Percentiles rank a stretch among this genome's conserved stretches.
phyloP scores from a whole-genome alignment of 768 basidiomycete species.

The Russula dissimulans region DNA sequence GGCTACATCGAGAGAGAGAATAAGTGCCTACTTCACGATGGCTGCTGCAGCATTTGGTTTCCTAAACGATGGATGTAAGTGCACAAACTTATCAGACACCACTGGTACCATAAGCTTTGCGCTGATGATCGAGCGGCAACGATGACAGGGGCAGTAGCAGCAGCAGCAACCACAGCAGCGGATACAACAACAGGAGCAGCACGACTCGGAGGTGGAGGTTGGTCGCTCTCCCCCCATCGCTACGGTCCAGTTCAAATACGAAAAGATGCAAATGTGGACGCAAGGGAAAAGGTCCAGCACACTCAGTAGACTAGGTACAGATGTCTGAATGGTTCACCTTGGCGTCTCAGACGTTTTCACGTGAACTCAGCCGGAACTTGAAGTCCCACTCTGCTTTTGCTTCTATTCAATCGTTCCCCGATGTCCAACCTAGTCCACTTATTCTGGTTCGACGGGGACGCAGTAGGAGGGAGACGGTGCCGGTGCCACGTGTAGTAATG shows the following conservation, averaged over 20 bases:
- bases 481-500: too few relatives aligned
- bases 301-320: conserved; percentile 34
- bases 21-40: conserved; percentile 58
- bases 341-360: conserved; percentile 76
- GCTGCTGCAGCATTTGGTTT: conserved; percentile 55
- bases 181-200: neutral
- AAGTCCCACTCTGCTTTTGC: conserved; percentile 18
- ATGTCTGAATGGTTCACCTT: conserved; percentile 63
- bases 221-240: conserved; percentile 1
- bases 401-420: conserved; percentile 17
- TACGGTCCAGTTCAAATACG: conserved; percentile 45
- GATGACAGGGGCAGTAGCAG: neutral
- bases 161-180: neutral
- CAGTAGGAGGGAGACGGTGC: too few relatives aligned
- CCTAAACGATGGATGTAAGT: conserved; percentile 52
- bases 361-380: conserved; percentile 64
- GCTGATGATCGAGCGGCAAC: conserved; percentile 20
- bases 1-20: conserved; percentile 26
- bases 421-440: conserved; percentile 30
- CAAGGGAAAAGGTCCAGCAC: conserved; percentile 61
- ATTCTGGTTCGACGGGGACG: conserved; percentile 22
- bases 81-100: neutral
- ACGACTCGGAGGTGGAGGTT: neutral
- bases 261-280: conserved; percentile 81
- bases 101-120: neutral